Conservation (phyloP, 371 early-diverging fungal species). For the Haplosporangium sp. region DNA sequence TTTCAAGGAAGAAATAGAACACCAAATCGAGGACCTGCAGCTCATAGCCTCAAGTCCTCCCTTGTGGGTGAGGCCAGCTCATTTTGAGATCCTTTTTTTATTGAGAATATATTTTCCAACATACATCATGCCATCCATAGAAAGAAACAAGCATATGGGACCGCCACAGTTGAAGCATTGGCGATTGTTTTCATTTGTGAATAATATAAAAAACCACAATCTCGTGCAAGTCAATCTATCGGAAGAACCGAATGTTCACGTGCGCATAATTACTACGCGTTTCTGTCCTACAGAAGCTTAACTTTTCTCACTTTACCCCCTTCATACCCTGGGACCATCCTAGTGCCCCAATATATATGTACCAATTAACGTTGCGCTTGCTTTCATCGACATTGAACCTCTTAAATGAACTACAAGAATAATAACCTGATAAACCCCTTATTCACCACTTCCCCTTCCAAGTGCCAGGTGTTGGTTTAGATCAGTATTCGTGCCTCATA, state of each 20-base stretch:
- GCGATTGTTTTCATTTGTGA: background rate
- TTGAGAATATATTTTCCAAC: background rate
- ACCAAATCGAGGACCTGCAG: background rate
- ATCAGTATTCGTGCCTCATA: constrained; percentile 38
- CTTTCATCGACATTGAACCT: background rate
- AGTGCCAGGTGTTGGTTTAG: constrained; percentile 50
- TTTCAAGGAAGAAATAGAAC: background rate
- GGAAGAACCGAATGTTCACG: background rate
- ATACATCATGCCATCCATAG: background rate
- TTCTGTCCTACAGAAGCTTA: background rate
- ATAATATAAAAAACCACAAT: background rate
- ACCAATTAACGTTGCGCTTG: too few relatives aligned
- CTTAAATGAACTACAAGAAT: background rate
- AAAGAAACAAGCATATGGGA: background rate
- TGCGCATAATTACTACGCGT: background rate
- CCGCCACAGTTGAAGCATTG: background rate
- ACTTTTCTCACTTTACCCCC: background rate
- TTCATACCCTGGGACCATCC: background rate
- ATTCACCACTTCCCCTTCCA: constrained; percentile 3
- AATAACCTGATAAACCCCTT: constrained; percentile 6
- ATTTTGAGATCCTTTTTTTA: background rate
- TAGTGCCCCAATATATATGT: too few relatives aligned
- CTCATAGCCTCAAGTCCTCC: background rate
- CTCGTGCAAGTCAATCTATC: background rate
- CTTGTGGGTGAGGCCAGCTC: background rate